Conservation (phyloP, 2,329 filamentous ascomycete genomes). For the Hypomyces rosellus region DNA sequence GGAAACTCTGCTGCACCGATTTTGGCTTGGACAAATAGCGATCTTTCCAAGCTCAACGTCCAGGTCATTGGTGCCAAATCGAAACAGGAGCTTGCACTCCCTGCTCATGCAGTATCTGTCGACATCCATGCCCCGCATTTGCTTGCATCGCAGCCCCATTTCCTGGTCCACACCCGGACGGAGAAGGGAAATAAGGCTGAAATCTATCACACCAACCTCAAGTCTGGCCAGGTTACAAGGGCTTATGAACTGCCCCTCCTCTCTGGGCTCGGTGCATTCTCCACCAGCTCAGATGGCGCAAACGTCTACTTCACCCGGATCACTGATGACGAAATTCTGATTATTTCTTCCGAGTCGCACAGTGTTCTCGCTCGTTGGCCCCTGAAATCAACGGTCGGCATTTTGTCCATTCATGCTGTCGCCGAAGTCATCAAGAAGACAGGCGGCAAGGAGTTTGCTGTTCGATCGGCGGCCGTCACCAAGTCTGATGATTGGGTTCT, state of each 20-base stretch:
- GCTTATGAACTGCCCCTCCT: conserved; percentile 73
- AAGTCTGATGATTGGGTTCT: conserved; percentile 71
- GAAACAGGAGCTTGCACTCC: conserved; percentile 48
- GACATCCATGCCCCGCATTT: conserved; percentile 70
- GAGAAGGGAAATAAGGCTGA: conserved; percentile 69
- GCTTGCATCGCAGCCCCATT: conserved; percentile 68
- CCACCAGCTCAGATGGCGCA: conserved; percentile 67
- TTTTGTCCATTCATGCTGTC: conserved; percentile 57
- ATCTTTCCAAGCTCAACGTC: conserved; percentile 57
- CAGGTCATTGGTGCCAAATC: conserved; percentile 61
- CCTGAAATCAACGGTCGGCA: conserved; percentile 38
- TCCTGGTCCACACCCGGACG: conserved; percentile 76
- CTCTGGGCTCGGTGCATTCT: conserved; percentile 66
- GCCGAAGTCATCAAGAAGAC: conserved; percentile 75
- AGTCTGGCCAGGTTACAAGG: conserved; percentile 62
- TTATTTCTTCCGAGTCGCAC: conserved; percentile 72
- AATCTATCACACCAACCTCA: conserved; percentile 75
- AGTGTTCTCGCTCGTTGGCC: conserved; percentile 71
- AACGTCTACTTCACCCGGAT: conserved; percentile 88
- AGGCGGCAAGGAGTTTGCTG: conserved; percentile 61
- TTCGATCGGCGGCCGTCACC: conserved; percentile 67
- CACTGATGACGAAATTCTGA: conserved; percentile 63
- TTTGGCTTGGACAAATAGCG: conserved; percentile 66
- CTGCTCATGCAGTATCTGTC: conserved; percentile 42
- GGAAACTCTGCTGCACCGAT: conserved; percentile 69